Conservation (phyloP, 768 basidiomycete genomes). For the Xerocomus potaroensis region DNA sequence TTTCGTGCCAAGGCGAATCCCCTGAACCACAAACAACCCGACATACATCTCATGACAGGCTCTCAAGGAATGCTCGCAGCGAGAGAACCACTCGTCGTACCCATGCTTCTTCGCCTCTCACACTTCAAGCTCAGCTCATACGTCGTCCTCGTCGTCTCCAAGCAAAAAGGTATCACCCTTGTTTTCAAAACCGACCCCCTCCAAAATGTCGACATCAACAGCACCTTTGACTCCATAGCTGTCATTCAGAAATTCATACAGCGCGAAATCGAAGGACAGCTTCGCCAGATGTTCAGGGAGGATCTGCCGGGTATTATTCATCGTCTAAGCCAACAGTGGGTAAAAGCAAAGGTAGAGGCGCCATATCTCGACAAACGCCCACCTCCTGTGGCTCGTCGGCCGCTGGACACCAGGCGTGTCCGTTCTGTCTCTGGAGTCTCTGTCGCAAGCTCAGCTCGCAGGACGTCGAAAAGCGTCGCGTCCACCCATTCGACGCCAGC, state of each 20-base stretch:
- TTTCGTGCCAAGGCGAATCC: slow-evolving; percentile 74
- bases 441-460: slow-evolving; percentile 30
- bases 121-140: slow-evolving; percentile 92
- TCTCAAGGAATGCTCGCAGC: slow-evolving; percentile 90
- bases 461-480: slow-evolving; percentile 18
- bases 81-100: slow-evolving; percentile 91
- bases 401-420: slow-evolving; percentile 36
- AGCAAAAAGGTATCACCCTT: slow-evolving; percentile 96
- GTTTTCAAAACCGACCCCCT: slow-evolving; percentile 99
- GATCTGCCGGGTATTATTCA: slow-evolving; percentile 97
- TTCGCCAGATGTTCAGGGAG: slow-evolving; percentile 97
- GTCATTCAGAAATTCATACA: slow-evolving; percentile 98
- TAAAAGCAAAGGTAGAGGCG: slow-evolving; percentile 90
- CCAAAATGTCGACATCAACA: slow-evolving; percentile 95
- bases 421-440: slow-evolving; percentile 43
- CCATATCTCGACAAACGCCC: slow-evolving; percentile 69
- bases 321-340: slow-evolving; percentile 92
- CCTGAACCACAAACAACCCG: slow-evolving; percentile 85
- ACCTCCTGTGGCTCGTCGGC: slow-evolving; percentile 30
- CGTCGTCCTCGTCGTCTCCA: slow-evolving; percentile 95
- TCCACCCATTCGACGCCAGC: slow-evolving; percentile 20
- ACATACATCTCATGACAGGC: slow-evolving; percentile 81
- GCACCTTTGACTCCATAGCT: slow-evolving; percentile 96
- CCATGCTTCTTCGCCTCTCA: slow-evolving; percentile 97
- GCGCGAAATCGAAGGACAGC: slow-evolving; percentile 92